Base-by-base conservation (phyloP, 208 protist genomes). In the Blastocrithidia nonstop region DNA sequence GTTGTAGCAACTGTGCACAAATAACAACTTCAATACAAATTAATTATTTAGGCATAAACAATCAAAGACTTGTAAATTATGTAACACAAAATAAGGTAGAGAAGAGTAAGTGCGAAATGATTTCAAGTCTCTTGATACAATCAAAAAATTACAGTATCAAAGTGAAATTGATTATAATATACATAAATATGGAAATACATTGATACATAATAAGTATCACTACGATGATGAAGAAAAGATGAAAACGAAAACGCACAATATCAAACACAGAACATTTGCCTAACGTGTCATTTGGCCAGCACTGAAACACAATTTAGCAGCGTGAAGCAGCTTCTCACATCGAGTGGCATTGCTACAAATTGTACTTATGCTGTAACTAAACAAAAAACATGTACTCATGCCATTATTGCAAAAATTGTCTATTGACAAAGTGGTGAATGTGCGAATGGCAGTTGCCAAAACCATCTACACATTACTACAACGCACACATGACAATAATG, bases 261-360 rank as follows among this genome's bases (percentile, higher is more conserved):
- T 43, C 25, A 47, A 51, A 20, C n/a, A 13, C 17, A 57, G 52
- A 45, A 53, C 40, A 25, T 81, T 90, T 38, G 66, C 81, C 6
- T 71, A 74, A 28, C 58, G 79, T 32, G 71, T 78, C 4, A 50
- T 90, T 36, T 90, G 81, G 81, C 81, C 81, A 4, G 51, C 71
- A 21, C 79, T 90, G 50, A 23, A 42, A 8, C 59, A 52, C 24
- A 55, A 58, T 41, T 57, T 64, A 1, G 53, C 50, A 28, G 74
- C 70, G 6, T 79, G 66, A 66, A 62, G 71, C 21, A 90, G 70
- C 3, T 90, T 87, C 45, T 58, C 87, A 9, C 80, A 61, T 40
- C 65, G 81, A 15, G 82, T 57, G 27, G 61, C 72, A 11, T 65
- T 90, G 0, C 57, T 90, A 9, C 65, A 60, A 45, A 66, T 86